A percentile compares a stretch with the other conserved stretches of the same genome.
phyloP scores from a whole-genome alignment of 768 basidiomycete genomes.

The Antrodiella citrinella region DNA sequence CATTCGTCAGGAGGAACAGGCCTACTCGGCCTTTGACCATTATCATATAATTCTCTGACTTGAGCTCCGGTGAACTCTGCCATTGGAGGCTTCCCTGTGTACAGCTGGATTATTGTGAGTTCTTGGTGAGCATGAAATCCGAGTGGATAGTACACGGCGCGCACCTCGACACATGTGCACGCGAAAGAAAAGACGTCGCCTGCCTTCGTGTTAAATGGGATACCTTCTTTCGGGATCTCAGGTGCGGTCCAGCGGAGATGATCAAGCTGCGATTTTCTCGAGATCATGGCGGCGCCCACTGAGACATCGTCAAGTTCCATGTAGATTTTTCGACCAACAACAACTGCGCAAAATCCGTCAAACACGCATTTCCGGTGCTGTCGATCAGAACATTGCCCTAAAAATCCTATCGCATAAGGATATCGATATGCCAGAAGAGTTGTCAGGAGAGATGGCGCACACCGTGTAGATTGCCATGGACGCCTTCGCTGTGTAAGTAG shows the following conservation, averaged over 20 bases:
- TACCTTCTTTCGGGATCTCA: no score
- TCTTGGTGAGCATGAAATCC: neutral
- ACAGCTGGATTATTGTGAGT: neutral
- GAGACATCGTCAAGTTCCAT: neutral
- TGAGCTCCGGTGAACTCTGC: neutral
- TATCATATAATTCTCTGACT: neutral
- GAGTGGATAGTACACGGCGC: neutral
- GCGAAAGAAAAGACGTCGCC: neutral
- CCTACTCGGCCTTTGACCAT: neutral
- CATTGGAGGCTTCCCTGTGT: neutral
- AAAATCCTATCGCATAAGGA: no score
- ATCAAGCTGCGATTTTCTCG: conserved; percentile 1
- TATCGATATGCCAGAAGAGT: neutral
- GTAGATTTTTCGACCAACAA: neutral
- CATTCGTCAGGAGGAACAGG: neutral
- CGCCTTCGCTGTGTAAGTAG: conserved; percentile 2
- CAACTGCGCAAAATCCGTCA: conserved; percentile 13
- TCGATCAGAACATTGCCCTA: conserved; percentile 12
- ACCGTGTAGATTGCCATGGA: conserved; percentile 9
- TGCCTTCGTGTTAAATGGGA: no score
- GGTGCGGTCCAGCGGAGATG: neutral
- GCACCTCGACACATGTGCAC: neutral
- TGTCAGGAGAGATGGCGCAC: conserved; percentile 1
- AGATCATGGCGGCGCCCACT: neutral
- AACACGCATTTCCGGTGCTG: neutral